phyloP scores from a whole-genome alignment of 345 rosid species.

The Salix udensis region DNA sequence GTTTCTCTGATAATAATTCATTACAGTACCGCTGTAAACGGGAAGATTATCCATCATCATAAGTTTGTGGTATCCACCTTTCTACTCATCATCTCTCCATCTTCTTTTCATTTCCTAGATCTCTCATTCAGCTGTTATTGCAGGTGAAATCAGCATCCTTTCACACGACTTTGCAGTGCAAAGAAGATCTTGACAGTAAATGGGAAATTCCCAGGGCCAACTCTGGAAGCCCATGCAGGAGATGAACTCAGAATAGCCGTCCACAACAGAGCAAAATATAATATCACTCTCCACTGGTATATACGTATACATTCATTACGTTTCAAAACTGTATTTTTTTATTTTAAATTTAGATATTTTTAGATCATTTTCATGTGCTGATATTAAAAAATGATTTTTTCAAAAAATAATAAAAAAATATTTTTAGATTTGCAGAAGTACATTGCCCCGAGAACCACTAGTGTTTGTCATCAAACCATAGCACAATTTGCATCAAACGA shows the following conservation, averaged over 20 bases:
- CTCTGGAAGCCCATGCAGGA: neutral
- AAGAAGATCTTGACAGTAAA: conserved; percentile 11
- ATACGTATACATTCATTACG: too few species aligned
- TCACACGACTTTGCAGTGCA: neutral
- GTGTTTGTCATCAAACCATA: too few species aligned
- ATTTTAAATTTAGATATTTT: too few species aligned
- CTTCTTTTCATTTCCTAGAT: neutral
- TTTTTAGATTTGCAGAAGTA: too few species aligned
- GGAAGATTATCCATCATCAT: neutral
- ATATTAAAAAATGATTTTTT: too few species aligned
- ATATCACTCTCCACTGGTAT: conserved; percentile 18
- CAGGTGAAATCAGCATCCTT: conserved; percentile 1
- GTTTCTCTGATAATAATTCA: neutral
- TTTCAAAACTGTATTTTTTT: too few species aligned
- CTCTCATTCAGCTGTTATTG: neutral
- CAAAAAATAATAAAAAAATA: too few species aligned
- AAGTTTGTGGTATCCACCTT: neutral
- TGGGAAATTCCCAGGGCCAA: conserved; percentile 17
- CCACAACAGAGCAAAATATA: conserved; percentile 5
- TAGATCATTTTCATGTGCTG: too few species aligned
- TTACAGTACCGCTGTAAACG: neutral
- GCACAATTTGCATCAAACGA: too few species aligned
- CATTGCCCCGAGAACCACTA: too few species aligned
- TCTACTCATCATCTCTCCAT: neutral
- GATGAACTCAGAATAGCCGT: neutral